Evolutionary conservation across 164 flowering plant species (phyloP).

Genomic region (Dillenia suffruticosa): DNA sequence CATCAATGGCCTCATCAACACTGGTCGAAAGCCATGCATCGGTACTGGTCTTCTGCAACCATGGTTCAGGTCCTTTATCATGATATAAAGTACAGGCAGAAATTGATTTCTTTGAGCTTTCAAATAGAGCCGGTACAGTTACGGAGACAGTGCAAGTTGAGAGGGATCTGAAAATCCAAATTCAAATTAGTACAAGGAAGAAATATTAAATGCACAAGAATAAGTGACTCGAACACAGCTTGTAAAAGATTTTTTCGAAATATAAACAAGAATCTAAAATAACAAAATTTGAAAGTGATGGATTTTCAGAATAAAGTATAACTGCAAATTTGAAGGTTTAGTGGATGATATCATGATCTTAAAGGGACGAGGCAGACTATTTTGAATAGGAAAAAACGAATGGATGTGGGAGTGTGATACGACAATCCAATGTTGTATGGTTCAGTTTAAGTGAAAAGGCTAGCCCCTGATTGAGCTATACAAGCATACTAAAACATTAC

Average conservation of each 20-base stretch:
- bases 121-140: slow-evolving; percentile 55
- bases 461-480: too few species aligned
- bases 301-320: too few species aligned
- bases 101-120: slow-evolving; percentile 46
- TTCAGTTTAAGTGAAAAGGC: too few species aligned
- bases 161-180: slow-evolving; percentile 62
- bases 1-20: slow-evolving; percentile 76
- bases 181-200: background rate
- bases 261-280: background rate
- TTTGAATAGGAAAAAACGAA: too few species aligned
- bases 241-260: background rate
- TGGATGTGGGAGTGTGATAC: too few species aligned
- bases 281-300: background rate
- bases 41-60: slow-evolving; percentile 89
- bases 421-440: too few species aligned
- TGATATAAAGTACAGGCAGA: slow-evolving; percentile 90
- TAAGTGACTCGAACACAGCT: background rate
- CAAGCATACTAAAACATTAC: too few species aligned
- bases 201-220: background rate
- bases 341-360: too few species aligned
- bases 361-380: too few species aligned
- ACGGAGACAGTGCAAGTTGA: slow-evolving; percentile 67
- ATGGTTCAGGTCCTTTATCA: slow-evolving; percentile 95
- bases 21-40: slow-evolving; percentile 99
- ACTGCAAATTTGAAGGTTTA: too few species aligned